Base-by-base conservation (phyloP, 345 rosid species). In the Salix purpurea region DNA sequence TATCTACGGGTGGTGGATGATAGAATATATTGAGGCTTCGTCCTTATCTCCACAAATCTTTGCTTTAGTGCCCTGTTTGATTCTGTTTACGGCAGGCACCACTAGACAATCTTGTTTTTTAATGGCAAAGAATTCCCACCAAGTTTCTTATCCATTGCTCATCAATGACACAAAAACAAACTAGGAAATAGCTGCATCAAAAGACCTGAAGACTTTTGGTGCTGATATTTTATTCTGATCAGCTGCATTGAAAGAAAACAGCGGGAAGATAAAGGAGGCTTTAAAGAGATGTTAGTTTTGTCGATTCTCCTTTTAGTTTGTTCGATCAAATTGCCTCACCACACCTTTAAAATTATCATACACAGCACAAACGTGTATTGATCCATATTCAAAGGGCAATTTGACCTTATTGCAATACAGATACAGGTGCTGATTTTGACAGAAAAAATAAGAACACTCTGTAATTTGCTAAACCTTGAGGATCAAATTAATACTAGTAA, bases 51-150 rank as follows among this genome's bases (percentile, higher is more conserved):
- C 72, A 70, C 42, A 66, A n/a, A 70, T 71, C 81, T 76, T 67
- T 70, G 77, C n/a, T 72, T 71, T 70, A 81, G 54, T 77, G 34
- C 64, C 28, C n/a, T 60, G 30, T 30, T 67, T 42, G 30, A 71
- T 81, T 68, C 79, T 36, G 82, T 73, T 76, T 73, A n/a, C 42
- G 64, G 68, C 64, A 36, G 64, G 68, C 67, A 80, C 83, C 77
- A 80, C 84, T 67, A 24, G 8, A 60, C 42, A 36, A 15, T 52
- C 11, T 34, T 56, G 40, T 72, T 74, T 73, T 26, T 70, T 61
- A 83, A 32, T 78, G 40, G 26, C 14, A 76, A 10, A 56, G 64
- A 62, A 23, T 60, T 40, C 46, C 77, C 81, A 77, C 56, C 24
- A 64, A 32, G 15, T 11, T n/a, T 76, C 70, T 44, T 74, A 26